Percentiles rank a stretch among this genome's conserved stretches.
Evolutionary conservation across 768 basidiomycete species (phyloP).

Genomic region (Xerocomus potaroensis): DNA sequence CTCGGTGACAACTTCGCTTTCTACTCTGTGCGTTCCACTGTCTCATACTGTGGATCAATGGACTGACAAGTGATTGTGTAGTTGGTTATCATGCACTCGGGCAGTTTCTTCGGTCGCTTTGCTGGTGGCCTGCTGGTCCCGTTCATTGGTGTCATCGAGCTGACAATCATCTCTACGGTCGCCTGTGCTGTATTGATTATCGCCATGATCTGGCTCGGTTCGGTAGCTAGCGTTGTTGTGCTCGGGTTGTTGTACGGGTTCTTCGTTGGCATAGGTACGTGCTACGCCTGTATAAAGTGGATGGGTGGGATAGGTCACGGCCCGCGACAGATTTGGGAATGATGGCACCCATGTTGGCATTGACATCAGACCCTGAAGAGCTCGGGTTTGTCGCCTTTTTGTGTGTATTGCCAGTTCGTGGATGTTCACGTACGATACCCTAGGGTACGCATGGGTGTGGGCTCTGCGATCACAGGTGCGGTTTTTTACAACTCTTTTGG

Average conservation of each 20-base stretch:
- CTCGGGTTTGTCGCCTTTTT: constrained; percentile 34
- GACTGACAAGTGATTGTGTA: no score
- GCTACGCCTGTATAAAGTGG: no score
- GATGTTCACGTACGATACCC: no score
- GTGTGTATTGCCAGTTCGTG: no score
- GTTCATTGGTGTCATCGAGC: constrained; percentile 41
- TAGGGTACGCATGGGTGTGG: constrained; percentile 42
- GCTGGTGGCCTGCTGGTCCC: constrained; percentile 38
- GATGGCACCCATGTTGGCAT: constrained; percentile 37
- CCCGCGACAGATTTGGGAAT: no score
- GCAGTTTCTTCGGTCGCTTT: constrained; percentile 45
- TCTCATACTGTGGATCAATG: neutral
- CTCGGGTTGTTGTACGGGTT: constrained; percentile 44
- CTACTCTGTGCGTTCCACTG: constrained; percentile 40
- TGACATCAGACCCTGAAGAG: constrained; percentile 41
- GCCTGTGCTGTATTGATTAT: constrained; percentile 38
- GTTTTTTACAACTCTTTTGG: neutral
- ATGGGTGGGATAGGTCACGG: no score
- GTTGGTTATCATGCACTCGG: constrained; percentile 45
- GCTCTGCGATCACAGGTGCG: constrained; percentile 41
- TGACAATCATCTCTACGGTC: constrained; percentile 33
- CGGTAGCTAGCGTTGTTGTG: constrained; percentile 33
- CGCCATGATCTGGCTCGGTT: constrained; percentile 37
- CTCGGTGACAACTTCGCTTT: constrained; percentile 45
- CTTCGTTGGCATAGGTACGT: constrained; percentile 38